Base-by-base conservation (phyloP, 2,329 filamentous ascomycete genomes). In the Acephala macrosclerotiorum region DNA sequence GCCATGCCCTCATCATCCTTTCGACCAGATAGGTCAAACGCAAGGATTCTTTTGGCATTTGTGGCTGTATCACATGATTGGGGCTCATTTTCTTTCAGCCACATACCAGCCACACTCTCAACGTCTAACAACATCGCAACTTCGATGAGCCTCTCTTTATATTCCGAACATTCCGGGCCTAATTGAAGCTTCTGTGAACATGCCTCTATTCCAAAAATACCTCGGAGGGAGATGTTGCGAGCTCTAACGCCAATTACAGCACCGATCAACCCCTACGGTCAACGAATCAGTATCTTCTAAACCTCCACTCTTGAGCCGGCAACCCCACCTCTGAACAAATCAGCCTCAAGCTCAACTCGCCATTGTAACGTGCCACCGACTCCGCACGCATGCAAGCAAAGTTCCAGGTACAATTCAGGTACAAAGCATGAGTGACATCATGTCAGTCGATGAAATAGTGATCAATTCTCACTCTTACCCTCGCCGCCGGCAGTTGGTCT, bases 351-450 rank as follows among this genome's bases (percentile, higher is more conserved):
- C n/a, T n/a, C n/a, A n/a, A n/a, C n/a, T 14, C n/a, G 14, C 14
- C 16, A 49, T 35, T 47, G 58, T 49, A 60, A 60, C 58, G 58
- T 60, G 42, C 58, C 58, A 60, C 38, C 49, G 22, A 53, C 49
- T 53, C 49, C 49, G 49, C 49, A 4, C 49, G n/a, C 12, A 33
- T 7, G 25, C 14, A 29, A 29, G n/a, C 20, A 49, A 11, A 25
- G 2, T 22, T 22, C 45, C 25, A 53, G 3, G 49, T 53, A 29
- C 14, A 53, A 53, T 53, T 26, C 49, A 26, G 25, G 49, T 33
- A 26, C 22, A 33, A 29, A n/a, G 5, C 26, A 29, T 33, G 25
- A 12, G 26, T 26, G 25, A 53, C 49, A 53, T 53, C 49, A 53
- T 53, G 49, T 33, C 47, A 12, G 49, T 7, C 20, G 18, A 49